Percentiles rank a stretch among this genome's conserved stretches.
Conservation (phyloP, 1,284 basidiomycete species). For the Pyrrhoderma noxium region DNA sequence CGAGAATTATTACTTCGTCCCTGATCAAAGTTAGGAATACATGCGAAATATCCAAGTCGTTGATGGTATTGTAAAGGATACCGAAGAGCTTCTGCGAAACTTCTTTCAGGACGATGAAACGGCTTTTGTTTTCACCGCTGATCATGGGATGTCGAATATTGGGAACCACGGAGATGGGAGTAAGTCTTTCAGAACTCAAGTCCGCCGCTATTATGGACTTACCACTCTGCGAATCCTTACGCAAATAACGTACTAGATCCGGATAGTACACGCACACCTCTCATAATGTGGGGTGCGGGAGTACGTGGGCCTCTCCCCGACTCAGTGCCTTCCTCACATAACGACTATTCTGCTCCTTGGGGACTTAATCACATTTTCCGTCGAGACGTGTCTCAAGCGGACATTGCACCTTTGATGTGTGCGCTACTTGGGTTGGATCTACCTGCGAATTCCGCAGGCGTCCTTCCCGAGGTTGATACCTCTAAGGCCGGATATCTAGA, state of each 20-base stretch:
- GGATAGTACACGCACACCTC: slow-evolving; percentile 81
- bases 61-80: slow-evolving; percentile 66
- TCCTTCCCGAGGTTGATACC: slow-evolving; percentile 61
- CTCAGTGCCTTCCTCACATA: slow-evolving; percentile 49
- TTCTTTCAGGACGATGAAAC: slow-evolving; percentile 70
- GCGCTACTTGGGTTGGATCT: slow-evolving; percentile 62
- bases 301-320: slow-evolving; percentile 59
- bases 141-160: slow-evolving; percentile 86
- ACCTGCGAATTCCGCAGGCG: slow-evolving; percentile 73
- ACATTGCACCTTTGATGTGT: slow-evolving; percentile 76
- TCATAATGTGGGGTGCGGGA: slow-evolving; percentile 81
- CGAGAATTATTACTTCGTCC: neutral
- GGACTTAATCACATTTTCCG: slow-evolving; percentile 41
- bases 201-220: slow-evolving; percentile 8
- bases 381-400: slow-evolving; percentile 79
- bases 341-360: slow-evolving; percentile 65
- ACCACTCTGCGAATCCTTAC: too few species aligned
- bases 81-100: slow-evolving; percentile 54
- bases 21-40: slow-evolving; percentile 53
- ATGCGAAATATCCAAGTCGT: slow-evolving; percentile 81
- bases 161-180: slow-evolving; percentile 90
- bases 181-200: slow-evolving; percentile 29
- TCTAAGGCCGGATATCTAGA: slow-evolving; percentile 48
- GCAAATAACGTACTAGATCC: slow-evolving; percentile 51
- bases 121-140: slow-evolving; percentile 79